Evolutionary conservation across 768 basidiomycete genomes (phyloP), one percentile per base, ranked within the genome.

Genomic region (Rhizopogon roseolus): DNA sequence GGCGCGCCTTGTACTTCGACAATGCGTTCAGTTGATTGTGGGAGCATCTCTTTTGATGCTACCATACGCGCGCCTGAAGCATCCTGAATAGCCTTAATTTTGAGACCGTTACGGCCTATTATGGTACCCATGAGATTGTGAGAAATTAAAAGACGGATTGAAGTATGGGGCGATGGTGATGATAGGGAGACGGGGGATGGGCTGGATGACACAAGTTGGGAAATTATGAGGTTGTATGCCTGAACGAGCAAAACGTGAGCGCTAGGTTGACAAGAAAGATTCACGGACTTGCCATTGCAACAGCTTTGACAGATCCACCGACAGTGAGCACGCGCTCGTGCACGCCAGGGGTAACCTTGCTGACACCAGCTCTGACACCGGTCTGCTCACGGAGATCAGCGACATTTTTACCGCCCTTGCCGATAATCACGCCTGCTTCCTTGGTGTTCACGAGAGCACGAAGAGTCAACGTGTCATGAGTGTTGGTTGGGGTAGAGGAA

Each of bases 51-150:
- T 73, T 98, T 98, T 57, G 92, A 91, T 41, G 97, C 97, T 53
- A 98, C 89, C 95, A 99, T 99, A 53, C 97, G 89, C 17, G 93
- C 94, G 49, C 94, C 93, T 38, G 96, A 96, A 44, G 81, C 76
- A 71, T 98, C 96, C 69, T 99, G 97, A 68, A 99, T 98, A 65
- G 93, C 90, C 76, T 98, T 98, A 73, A 99, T 98, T 83, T 97
- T 98, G 70, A 92, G 84, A 62, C 97, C 97, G 51, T 76, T 88
- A 60, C 95, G 88, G 62, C 97, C 97, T 64, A 98, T 98, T 76
- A 99, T 90, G 56, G 93, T 94, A 50, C 97, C 97, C 97, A 99
- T 99, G 61, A 99, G 81, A 73, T 98, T 96, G 77, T 99, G 97
- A 42, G 94, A 96, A 76, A 99, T 94, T 65, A 99, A 81, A 61